A percentile compares a stretch with the other conserved stretches of the same genome.
Conservation (phyloP, 257 asterid species). For the Fraxinus cuspidata region DNA sequence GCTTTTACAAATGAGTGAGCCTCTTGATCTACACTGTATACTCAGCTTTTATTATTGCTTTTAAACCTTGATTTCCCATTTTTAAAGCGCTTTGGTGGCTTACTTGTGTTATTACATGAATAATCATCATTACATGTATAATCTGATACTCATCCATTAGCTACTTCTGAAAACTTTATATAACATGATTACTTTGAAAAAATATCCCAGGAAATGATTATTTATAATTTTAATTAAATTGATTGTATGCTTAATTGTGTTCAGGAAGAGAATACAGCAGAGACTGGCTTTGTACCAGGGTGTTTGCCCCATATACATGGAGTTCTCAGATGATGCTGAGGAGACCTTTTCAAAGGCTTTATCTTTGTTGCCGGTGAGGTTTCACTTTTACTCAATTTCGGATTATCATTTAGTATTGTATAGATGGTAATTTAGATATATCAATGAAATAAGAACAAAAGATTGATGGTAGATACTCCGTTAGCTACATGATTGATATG, state of each 20-base stretch:
- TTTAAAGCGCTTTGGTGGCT: not conserved
- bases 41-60: not conserved
- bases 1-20: slow-evolving; percentile 98
- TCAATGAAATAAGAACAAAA: not conserved
- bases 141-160: not conserved
- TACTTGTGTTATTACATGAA: not conserved
- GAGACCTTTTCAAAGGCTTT: slow-evolving; percentile 55
- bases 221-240: not conserved
- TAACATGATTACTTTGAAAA: not conserved
- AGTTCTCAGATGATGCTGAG: slow-evolving; percentile 58
- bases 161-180: not conserved
- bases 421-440: not conserved
- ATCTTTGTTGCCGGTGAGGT: slow-evolving; percentile 49
- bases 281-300: slow-evolving; percentile 64
- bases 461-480: not conserved
- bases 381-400: slow-evolving; percentile 6
- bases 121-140: not conserved
- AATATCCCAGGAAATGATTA: not conserved
- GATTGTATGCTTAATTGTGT: slow-evolving; percentile 11
- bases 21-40: not conserved
- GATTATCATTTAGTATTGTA: not conserved
- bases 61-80: not conserved
- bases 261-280: slow-evolving; percentile 62
- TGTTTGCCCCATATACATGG: slow-evolving; percentile 61
- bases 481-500: not conserved